Evolutionary conservation across 192 early-diverging fungal species (phyloP).

Genomic region (Linnemannia hyalina): DNA sequence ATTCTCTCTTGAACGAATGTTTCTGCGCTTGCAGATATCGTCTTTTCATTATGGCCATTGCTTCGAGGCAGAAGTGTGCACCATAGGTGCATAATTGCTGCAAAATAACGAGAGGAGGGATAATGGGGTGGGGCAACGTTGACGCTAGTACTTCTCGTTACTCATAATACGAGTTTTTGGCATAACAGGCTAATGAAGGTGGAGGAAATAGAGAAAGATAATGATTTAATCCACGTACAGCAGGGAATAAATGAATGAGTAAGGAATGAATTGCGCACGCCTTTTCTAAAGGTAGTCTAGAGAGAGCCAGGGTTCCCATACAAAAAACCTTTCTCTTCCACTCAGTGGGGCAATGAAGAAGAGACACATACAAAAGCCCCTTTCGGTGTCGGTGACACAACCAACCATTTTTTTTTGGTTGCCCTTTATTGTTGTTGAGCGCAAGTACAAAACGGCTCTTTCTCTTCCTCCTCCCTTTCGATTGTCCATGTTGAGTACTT

Average conservation of each 20-base stretch:
- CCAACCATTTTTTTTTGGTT: neutral
- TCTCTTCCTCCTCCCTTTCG: neutral
- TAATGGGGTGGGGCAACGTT: neutral
- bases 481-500: neutral
- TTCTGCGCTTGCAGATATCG: neutral
- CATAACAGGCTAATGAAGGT: neutral
- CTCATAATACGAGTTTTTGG: neutral
- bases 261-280: neutral
- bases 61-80: neutral
- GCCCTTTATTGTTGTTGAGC: neutral
- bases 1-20: neutral
- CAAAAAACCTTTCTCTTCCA: too few species aligned
- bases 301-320: too few species aligned
- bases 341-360: neutral
- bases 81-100: neutral
- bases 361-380: neutral
- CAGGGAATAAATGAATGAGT: neutral
- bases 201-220: neutral
- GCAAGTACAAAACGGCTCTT: constrained; percentile 1
- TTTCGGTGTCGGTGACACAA: neutral
- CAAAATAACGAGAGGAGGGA: neutral
- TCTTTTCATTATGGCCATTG: neutral
- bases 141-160: neutral
- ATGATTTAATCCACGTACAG: neutral
- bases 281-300: neutral